Percentiles rank a stretch among this genome's conserved stretches.
These are phyloP conservation scores for Chondrus crispus DNA, from an alignment of 23 red algal genomes.

Conservation along the genomic window DNA sequence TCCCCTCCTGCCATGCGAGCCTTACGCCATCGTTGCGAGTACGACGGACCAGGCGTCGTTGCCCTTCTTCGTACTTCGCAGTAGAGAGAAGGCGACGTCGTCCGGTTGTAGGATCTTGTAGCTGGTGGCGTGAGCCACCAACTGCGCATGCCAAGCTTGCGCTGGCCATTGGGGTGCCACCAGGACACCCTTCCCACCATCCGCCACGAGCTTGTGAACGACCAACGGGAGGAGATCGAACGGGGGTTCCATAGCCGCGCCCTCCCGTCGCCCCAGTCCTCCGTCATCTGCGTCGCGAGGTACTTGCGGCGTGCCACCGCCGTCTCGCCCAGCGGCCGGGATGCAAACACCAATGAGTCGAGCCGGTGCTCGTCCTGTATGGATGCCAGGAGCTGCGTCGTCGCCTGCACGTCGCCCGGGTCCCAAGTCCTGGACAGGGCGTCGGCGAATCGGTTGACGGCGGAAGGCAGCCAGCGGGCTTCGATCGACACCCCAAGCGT, in stretches of 20 bases:
- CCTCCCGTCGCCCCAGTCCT: neutral
- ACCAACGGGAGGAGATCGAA: conserved; percentile 15
- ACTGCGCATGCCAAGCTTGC: neutral
- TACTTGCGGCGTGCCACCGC: neutral
- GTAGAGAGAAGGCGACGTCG: neutral
- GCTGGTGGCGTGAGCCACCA: neutral
- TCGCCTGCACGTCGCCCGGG: neutral
- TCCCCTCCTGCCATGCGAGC: neutral
- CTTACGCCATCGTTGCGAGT: neutral
- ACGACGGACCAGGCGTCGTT: neutral
- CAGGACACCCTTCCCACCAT: neutral
- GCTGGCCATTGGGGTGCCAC: neutral
- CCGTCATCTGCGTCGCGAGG: neutral
- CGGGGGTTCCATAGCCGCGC: neutral
- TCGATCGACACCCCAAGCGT: neutral
- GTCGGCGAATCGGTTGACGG: conserved; percentile 11
- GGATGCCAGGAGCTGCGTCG: neutral
- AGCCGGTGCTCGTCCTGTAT: neutral
- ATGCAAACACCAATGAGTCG: neutral
- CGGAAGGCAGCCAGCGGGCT: neutral
- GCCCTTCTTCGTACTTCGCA: neutral
- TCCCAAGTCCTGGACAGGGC: neutral
- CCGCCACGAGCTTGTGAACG: neutral
- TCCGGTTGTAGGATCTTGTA: neutral
- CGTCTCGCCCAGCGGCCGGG: neutral